Evolutionary conservation across 164 flowering plant genomes (phyloP).

Genomic region (Akebia trifoliata): DNA sequence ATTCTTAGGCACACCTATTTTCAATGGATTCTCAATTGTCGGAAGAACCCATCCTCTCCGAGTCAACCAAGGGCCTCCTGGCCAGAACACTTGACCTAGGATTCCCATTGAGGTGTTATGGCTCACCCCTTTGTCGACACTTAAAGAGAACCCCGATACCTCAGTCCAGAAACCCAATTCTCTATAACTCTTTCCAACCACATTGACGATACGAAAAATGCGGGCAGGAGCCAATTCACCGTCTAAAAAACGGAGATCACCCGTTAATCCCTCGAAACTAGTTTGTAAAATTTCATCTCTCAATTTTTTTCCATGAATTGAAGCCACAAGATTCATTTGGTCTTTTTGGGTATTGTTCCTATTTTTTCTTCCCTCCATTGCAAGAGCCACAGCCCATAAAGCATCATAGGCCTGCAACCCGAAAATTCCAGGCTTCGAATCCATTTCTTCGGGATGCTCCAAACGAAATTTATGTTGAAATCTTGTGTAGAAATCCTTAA

Average conservation of each 20-base stretch:
- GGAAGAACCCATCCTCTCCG: constrained; percentile 31
- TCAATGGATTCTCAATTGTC: constrained; percentile 8
- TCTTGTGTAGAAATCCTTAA: constrained; percentile 6
- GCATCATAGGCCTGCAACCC: constrained; percentile 36
- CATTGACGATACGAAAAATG: constrained; percentile 26
- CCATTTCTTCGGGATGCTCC: constrained; percentile 21
- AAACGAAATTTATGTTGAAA: constrained; percentile 18
- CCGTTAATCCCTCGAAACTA: constrained; percentile 16
- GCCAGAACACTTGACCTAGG: constrained; percentile 26
- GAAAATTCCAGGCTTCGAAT: constrained; percentile 20
- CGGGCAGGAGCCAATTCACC: constrained; percentile 13
- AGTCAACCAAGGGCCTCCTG: constrained; percentile 22
- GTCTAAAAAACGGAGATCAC: constrained; percentile 10
- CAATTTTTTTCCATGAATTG: neutral
- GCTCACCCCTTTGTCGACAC: neutral
- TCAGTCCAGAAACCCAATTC: constrained; percentile 37
- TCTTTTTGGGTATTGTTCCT: neutral
- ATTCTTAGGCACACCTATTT: constrained; percentile 20
- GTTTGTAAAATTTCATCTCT: constrained; percentile 1
- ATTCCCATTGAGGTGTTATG: constrained; percentile 13
- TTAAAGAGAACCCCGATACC: constrained; percentile 22
- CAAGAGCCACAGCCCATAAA: constrained; percentile 11
- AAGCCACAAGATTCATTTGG: neutral
- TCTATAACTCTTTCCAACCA: constrained; percentile 23
- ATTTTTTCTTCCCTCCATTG: constrained; percentile 8